These are phyloP conservation scores for Pythium guiyangense DNA, from an alignment of 352 stramenopile genomes.

Conservation along the genomic window DNA sequence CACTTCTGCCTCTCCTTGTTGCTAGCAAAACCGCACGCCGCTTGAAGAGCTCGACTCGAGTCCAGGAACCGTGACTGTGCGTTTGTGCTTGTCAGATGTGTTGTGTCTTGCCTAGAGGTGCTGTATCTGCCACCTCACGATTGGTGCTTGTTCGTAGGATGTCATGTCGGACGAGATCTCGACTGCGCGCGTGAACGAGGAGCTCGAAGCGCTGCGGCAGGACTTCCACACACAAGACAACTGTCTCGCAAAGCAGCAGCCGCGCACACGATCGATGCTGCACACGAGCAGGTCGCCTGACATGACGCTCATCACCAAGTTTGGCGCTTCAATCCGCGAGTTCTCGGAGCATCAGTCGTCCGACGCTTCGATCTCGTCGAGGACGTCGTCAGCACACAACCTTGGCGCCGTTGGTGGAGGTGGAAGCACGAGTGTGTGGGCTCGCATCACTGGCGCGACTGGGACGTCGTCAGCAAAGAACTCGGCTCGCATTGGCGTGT, in stretches of 20 bases:
- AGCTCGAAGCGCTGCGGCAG: slow-evolving; percentile 11
- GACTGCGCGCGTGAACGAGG: slow-evolving; percentile 11
- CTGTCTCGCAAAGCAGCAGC: background rate
- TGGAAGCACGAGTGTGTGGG: slow-evolving; percentile 11
- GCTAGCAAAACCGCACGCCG: slow-evolving; percentile 61
- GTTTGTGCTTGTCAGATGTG: background rate
- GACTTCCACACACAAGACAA: background rate
- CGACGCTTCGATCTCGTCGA: slow-evolving; percentile 6
- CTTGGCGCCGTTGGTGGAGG: background rate
- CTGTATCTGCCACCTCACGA: background rate
- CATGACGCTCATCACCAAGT: slow-evolving; percentile 10
- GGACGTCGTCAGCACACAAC: slow-evolving; percentile 6
- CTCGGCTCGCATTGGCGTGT: background rate
- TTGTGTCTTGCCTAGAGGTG: background rate
- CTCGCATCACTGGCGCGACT: slow-evolving; percentile 1
- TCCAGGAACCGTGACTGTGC: slow-evolving; percentile 26
- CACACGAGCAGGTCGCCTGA: slow-evolving; percentile 1
- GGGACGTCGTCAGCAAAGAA: background rate
- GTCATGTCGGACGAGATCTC: slow-evolving; percentile 9
- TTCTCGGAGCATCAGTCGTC: slow-evolving; percentile 9
- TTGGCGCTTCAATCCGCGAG: slow-evolving; percentile 8
- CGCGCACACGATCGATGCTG: background rate
- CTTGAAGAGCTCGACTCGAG: slow-evolving; percentile 51
- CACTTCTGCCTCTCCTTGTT: background rate
- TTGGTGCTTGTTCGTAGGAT: slow-evolving; percentile 1